These are phyloP conservation scores for Tuctoria greenei DNA, from an alignment of 176 grass and related monocot genomes.

Conservation along the genomic window DNA sequence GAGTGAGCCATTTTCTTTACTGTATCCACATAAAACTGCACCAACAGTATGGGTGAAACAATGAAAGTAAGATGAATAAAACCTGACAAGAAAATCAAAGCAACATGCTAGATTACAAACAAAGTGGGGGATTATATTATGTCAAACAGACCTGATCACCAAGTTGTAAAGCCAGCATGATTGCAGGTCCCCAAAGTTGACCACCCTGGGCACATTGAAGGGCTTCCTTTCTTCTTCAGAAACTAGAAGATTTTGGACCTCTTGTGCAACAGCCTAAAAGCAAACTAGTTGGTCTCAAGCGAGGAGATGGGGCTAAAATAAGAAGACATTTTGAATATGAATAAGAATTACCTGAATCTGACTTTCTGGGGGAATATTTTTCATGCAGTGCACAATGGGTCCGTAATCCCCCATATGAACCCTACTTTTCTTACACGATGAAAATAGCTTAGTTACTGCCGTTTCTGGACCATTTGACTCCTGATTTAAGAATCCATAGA, in stretches of 20 bases:
- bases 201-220: conserved; percentile 88
- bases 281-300: conserved; percentile 38
- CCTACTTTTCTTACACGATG: conserved; percentile 61
- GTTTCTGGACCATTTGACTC: conserved; percentile 84
- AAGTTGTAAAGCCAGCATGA: conserved; percentile 89
- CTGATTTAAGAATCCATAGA: conserved; percentile 43
- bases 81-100: conserved; percentile 15
- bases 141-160: conserved; percentile 70
- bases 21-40: conserved; percentile 91
- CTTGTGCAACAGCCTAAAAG: conserved; percentile 76
- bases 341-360: conserved; percentile 73
- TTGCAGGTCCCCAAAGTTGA: conserved; percentile 95
- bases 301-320: conserved; percentile 9
- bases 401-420: conserved; percentile 48
- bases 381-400: conserved; percentile 54
- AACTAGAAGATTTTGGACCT: conserved; percentile 92
- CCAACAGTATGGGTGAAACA: conserved; percentile 16
- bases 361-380: conserved; percentile 72
- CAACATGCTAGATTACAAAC: conserved; percentile 3
- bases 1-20: conserved; percentile 96
- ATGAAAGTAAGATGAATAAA: conserved; percentile 36
- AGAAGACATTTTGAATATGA: not conserved
- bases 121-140: conserved; percentile 7
- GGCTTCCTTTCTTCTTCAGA: conserved; percentile 90
- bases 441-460: conserved; percentile 90